These are phyloP conservation scores for Agaricus subrufescens DNA, from an alignment of 768 basidiomycete genomes.

Conservation along the genomic window DNA sequence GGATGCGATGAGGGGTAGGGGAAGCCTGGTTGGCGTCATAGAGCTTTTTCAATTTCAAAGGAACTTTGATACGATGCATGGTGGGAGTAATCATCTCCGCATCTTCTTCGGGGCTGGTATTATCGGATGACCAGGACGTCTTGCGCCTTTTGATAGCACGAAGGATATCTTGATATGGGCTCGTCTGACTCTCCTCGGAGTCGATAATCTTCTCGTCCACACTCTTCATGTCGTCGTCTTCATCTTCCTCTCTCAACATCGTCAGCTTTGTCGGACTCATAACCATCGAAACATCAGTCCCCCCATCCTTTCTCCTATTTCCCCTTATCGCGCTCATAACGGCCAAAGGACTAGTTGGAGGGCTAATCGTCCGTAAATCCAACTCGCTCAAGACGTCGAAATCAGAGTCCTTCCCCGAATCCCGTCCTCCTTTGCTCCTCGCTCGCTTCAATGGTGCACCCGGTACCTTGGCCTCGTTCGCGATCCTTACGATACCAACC, in stretches of 20 bases:
- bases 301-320: constrained; percentile 13
- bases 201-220: background rate
- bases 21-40: constrained; percentile 5
- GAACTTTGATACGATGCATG: constrained; percentile 12
- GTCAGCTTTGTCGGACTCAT: constrained; percentile 19
- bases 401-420: constrained; percentile 4
- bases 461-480: constrained; percentile 20
- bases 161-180: constrained; percentile 17
- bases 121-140: constrained; percentile 3
- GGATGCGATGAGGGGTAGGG: constrained; percentile 12
- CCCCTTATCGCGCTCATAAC: constrained; percentile 16
- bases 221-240: constrained; percentile 9
- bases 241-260: constrained; percentile 26
- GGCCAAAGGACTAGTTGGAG: constrained; percentile 33
- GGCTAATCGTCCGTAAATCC: constrained; percentile 18
- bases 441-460: constrained; percentile 31
- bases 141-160: constrained; percentile 19
- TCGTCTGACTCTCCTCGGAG: constrained; percentile 12
- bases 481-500: constrained; percentile 45
- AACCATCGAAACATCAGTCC: constrained; percentile 13
- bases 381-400: constrained; percentile 6
- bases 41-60: constrained; percentile 4
- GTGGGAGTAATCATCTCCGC: constrained; percentile 17
- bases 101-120: background rate
- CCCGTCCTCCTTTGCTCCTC: constrained; percentile 16